A percentile compares a stretch with the other conserved stretches of the same genome.
These are phyloP conservation scores for Nicotiana rustica DNA, from an alignment of 305 asterid genomes.

Conservation along the genomic window DNA sequence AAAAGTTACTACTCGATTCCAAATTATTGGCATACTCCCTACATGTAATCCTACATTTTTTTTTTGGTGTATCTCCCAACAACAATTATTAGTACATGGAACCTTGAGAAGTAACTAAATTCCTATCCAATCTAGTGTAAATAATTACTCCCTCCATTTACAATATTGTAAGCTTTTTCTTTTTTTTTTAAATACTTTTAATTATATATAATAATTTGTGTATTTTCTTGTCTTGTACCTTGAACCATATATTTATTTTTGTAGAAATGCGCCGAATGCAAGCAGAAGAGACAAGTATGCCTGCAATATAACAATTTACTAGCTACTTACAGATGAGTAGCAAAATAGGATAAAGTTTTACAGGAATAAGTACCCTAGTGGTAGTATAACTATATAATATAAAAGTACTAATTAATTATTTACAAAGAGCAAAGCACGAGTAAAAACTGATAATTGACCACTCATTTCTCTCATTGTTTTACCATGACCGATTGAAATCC, in stretches of 20 bases:
- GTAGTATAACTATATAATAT: slow-evolving; percentile 1
- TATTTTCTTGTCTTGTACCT: too few relatives aligned
- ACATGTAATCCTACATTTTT: background rate
- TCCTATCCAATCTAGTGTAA: background rate
- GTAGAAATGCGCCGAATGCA: too few relatives aligned
- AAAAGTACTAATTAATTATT: background rate
- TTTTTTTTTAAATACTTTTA: background rate
- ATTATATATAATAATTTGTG: too few relatives aligned
- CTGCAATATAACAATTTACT: background rate
- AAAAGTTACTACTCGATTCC: slow-evolving; percentile 28
- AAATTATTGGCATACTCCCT: background rate
- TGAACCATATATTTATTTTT: too few relatives aligned
- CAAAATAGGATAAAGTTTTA: background rate
- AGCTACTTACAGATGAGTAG: background rate
- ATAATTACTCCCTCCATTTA: background rate
- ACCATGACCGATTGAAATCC: background rate
- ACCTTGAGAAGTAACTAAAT: background rate
- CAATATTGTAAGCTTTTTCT: too few relatives aligned
- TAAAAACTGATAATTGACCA: slow-evolving; percentile 47
- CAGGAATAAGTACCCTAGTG: background rate
- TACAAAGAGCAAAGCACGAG: slow-evolving; percentile 42
- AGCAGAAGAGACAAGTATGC: too few relatives aligned
- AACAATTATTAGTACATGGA: background rate
- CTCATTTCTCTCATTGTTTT: slow-evolving; percentile 50
- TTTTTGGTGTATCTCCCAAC: background rate